Conservation (phyloP, 164 flowering plant genomes). For the Vitis cinerea region DNA sequence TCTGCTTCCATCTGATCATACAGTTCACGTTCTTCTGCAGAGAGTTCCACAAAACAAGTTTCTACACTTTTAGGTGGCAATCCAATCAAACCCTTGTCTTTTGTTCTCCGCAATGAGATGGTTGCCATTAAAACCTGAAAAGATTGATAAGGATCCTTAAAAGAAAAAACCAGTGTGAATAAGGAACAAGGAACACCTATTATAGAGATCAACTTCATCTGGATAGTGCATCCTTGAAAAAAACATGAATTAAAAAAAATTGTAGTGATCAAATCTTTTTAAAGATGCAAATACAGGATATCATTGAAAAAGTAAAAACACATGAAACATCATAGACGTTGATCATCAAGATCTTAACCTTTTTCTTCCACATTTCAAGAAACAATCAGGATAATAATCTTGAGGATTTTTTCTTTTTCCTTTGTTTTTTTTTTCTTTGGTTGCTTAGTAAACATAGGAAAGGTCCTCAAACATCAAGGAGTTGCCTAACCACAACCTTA, state of each 20-base stretch:
- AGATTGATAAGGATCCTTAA: background rate
- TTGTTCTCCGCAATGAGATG: slow-evolving; percentile 84
- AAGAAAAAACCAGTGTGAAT: background rate
- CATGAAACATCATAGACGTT: background rate
- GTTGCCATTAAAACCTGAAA: slow-evolving; percentile 74
- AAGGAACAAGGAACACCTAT: too few relatives aligned
- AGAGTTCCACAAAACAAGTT: slow-evolving; percentile 66
- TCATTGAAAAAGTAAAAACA: background rate
- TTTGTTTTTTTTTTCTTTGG: too few relatives aligned
- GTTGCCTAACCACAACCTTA: too few relatives aligned
- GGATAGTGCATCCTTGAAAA: background rate
- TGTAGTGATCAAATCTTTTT: background rate
- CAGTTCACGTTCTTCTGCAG: slow-evolving; percentile 63
- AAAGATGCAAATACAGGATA: background rate
- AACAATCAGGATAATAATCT: background rate
- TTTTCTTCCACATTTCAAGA: background rate
- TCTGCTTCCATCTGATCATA: slow-evolving; percentile 78
- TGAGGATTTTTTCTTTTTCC: too few relatives aligned
- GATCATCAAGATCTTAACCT: background rate
- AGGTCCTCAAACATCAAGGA: too few relatives aligned
- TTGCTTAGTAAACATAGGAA: too few relatives aligned
- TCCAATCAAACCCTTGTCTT: slow-evolving; percentile 53
- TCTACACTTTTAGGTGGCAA: slow-evolving; percentile 76
- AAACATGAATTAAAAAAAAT: background rate
- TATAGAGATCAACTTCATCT: too few relatives aligned